These are phyloP conservation scores for Podaxis sp. DNA, from an alignment of 768 basidiomycete genomes.

Conservation along the genomic window DNA sequence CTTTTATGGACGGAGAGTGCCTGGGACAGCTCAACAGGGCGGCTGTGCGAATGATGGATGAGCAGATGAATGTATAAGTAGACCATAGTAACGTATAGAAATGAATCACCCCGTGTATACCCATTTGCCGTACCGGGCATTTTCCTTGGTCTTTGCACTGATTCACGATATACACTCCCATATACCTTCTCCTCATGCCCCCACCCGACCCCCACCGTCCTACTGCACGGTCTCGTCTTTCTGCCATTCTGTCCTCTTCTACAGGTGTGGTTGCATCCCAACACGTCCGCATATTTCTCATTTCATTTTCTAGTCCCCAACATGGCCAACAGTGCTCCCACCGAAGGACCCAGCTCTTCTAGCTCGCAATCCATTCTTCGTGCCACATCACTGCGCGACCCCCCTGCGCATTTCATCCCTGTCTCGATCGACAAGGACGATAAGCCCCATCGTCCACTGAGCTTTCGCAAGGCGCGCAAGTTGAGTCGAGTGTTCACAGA, in stretches of 20 bases:
- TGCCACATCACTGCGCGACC: no score
- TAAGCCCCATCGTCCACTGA: neutral
- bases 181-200: neutral
- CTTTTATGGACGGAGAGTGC: neutral
- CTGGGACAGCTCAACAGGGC: neutral
- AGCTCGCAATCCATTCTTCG: neutral
- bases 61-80: neutral
- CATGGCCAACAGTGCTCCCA: neutral
- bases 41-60: conserved; percentile 5
- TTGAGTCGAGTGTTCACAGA: conserved; percentile 44
- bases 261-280: neutral
- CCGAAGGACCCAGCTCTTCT: neutral
- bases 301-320: neutral
- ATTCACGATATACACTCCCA: no score
- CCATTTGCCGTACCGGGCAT: neutral
- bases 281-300: neutral
- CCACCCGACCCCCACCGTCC: conserved; percentile 2
- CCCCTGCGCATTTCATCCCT: neutral
- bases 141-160: no score
- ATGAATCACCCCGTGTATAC: conserved; percentile 4
- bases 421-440: neutral
- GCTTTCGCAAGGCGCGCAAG: conserved; percentile 33
- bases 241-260: neutral
- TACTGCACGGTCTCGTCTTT: neutral
- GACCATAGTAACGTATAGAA: conserved; percentile 9